These are phyloP conservation scores for Aspergillus aculeatus DNA, from an alignment of 2,329 filamentous ascomycete species.

Conservation along the genomic window DNA sequence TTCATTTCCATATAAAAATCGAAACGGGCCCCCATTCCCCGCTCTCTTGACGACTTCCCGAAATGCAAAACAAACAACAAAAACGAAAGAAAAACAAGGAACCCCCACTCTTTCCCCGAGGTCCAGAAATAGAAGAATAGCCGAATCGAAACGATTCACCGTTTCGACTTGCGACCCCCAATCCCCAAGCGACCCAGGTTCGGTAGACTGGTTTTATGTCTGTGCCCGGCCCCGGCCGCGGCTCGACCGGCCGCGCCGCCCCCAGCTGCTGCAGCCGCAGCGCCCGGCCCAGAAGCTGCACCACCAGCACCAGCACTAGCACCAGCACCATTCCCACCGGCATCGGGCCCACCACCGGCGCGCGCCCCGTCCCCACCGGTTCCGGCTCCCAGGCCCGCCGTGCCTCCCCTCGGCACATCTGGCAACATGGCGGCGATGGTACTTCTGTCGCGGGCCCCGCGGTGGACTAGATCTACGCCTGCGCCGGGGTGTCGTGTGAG, in stretches of 20 bases:
- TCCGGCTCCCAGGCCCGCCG: conserved; percentile 14
- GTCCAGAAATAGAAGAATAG: too few species aligned
- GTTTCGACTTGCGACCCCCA: conserved; percentile 58
- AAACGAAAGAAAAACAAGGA: too few species aligned
- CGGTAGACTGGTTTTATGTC: conserved; percentile 63
- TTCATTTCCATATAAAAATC: too few species aligned
- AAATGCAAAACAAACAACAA: too few species aligned
- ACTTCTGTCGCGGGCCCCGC: conserved; percentile 27
- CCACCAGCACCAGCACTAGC: conserved; percentile 21
- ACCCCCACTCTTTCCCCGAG: too few species aligned
- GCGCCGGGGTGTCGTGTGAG: not conserved
- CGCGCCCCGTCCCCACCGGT: conserved; percentile 43
- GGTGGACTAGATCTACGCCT: not conserved
- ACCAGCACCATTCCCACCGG: conserved; percentile 37
- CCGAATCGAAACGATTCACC: conserved; percentile 24
- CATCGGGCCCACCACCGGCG: conserved; percentile 11
- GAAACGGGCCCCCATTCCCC: too few species aligned
- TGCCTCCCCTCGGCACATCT: conserved; percentile 32
- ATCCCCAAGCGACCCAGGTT: conserved; percentile 72
- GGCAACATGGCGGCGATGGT: conserved; percentile 21
- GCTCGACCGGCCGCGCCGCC: conserved; percentile 32
- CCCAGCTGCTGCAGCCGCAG: not conserved
- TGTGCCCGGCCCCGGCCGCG: conserved; percentile 42
- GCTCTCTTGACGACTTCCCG: too few species aligned
- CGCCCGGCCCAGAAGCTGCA: not conserved